Conservation (phyloP, 2,329 filamentous ascomycete genomes). For the Nothomitra cinnamomea region DNA sequence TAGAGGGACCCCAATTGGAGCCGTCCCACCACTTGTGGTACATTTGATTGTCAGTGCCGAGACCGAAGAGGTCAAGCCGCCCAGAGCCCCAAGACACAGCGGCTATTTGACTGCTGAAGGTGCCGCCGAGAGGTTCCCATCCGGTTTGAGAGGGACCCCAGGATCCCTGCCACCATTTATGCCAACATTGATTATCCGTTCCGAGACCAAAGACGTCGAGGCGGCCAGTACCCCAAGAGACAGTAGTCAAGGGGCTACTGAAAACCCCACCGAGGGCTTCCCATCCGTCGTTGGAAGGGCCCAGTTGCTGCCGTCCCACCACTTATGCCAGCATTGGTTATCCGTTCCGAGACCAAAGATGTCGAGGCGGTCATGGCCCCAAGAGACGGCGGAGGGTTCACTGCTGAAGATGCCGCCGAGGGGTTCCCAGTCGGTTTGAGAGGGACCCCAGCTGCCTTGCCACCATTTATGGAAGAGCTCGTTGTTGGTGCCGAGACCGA, state of each 20-base stretch:
- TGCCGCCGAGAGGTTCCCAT: constrained; percentile 8
- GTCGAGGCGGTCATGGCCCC: too few relatives aligned
- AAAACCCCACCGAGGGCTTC: constrained; percentile 9
- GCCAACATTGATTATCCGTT: constrained; percentile 11
- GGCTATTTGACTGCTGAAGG: too few relatives aligned
- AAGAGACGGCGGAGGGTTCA: too few relatives aligned
- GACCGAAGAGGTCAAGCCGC: constrained; percentile 13
- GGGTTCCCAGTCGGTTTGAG: constrained; percentile 9
- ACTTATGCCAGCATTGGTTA: too few relatives aligned
- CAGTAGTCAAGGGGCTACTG: constrained; percentile 10
- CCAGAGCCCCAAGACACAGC: constrained; percentile 11
- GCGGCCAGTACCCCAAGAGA: constrained; percentile 12
- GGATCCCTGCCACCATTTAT: constrained; percentile 12
- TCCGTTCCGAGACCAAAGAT: too few relatives aligned
- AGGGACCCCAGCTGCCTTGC: constrained; percentile 10
- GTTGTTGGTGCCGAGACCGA: constrained; percentile 11
- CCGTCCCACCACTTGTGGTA: constrained; percentile 13
- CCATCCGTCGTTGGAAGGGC: too few relatives aligned
- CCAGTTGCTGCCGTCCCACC: too few relatives aligned
- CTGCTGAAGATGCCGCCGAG: not conserved
- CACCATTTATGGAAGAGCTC: constrained; percentile 12
- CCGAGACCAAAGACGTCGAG: constrained; percentile 13
- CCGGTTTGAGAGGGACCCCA: constrained; percentile 9
- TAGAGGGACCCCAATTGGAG: constrained; percentile 9
- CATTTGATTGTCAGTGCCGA: constrained; percentile 11